A percentile compares a stretch with the other conserved stretches of the same genome.
These are phyloP conservation scores for Adenanthera pavonina DNA, from an alignment of 306 rosid species.

Conservation along the genomic window DNA sequence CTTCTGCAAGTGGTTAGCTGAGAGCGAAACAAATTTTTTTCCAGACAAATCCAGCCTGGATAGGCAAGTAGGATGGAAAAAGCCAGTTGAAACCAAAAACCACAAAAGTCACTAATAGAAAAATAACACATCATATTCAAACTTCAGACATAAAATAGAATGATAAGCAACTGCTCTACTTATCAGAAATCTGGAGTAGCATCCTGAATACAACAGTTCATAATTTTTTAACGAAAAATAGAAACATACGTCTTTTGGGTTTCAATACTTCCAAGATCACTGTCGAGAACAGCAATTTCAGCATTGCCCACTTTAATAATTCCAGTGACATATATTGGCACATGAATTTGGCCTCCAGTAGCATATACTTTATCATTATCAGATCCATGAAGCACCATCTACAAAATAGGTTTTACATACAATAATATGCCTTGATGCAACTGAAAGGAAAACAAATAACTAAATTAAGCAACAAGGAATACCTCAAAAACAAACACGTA, in stretches of 20 bases:
- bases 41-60: conserved; percentile 87
- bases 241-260: conserved; percentile 75
- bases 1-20: conserved; percentile 97
- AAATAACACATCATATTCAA: conserved; percentile 24
- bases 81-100: conserved; percentile 27
- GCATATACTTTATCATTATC: conserved; percentile 63
- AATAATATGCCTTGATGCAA: conserved; percentile 36
- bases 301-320: conserved; percentile 66
- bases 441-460: conserved; percentile 27
- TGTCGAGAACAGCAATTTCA: conserved; percentile 86
- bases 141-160: conserved; percentile 11
- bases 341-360: conserved; percentile 83
- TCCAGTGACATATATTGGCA: conserved; percentile 80
- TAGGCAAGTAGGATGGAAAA: conserved; percentile 31
- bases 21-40: conserved; percentile 60
- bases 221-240: conserved; percentile 24
- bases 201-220: conserved; percentile 5
- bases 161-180: conserved; percentile 27
- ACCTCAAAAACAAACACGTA: conserved; percentile 90
- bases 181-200: conserved; percentile 26
- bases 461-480: conserved; percentile 33
- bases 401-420: conserved; percentile 37
- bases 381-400: conserved; percentile 73
- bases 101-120: conserved; percentile 6
- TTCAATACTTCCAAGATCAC: conserved; percentile 88